Conservation (phyloP, 805 yeast genomes). For the Yarrowia divulgata region DNA sequence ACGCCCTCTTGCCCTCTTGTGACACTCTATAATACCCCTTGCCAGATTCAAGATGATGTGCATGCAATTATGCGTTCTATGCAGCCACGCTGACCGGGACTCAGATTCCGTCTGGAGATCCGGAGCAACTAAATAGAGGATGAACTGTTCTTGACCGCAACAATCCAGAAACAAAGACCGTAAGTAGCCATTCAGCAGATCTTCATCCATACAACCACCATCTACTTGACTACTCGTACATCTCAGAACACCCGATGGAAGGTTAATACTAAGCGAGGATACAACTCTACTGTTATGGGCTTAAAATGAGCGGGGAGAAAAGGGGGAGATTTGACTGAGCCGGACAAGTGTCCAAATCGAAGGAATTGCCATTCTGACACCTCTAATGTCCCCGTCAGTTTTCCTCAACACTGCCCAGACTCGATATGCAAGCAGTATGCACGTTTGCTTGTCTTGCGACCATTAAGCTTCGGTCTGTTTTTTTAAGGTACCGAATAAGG, state of each 20-base stretch:
- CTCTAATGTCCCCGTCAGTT: no score
- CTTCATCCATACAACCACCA: no score
- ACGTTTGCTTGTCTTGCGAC: constrained; percentile 4
- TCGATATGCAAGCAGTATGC: constrained; percentile 1
- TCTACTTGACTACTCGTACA: neutral
- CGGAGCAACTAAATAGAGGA: neutral
- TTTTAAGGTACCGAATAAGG: constrained; percentile 19
- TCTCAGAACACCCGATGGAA: constrained; percentile 7
- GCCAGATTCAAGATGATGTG: constrained; percentile 6
- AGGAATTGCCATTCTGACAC: no score
- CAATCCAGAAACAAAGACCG: no score
- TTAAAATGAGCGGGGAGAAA: neutral
- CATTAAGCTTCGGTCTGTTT: neutral
- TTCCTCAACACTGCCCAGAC: neutral
- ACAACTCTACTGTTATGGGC: neutral
- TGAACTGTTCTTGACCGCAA: neutral
- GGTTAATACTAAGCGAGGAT: constrained; percentile 17
- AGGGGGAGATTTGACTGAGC: neutral
- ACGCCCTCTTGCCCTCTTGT: no score
- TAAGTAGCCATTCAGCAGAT: no score
- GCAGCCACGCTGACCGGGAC: neutral
- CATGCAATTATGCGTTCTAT: constrained; percentile 15
- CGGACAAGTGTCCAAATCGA: neutral
- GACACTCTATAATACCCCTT: neutral
- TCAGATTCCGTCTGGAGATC: neutral